Percentiles rank a stretch among this genome's conserved stretches.
Evolutionary conservation across 1,284 basidiomycete genomes (phyloP).

Genomic region (Chalciporus sp.): DNA sequence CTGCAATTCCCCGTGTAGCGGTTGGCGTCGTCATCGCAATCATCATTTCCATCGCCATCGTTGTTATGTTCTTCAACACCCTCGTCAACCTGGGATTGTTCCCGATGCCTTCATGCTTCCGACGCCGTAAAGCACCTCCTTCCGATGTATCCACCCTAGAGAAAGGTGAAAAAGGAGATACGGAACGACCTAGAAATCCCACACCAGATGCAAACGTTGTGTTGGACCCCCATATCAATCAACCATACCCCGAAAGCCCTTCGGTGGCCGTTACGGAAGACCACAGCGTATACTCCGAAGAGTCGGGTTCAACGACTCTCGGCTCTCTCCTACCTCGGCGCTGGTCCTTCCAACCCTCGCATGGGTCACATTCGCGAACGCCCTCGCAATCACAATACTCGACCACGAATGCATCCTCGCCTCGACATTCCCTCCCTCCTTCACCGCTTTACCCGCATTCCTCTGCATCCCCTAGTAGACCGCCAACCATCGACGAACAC

Average conservation of each 20-base stretch:
- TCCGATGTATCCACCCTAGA: conserved; percentile 29
- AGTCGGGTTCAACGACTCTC: conserved; percentile 41
- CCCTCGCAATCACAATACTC: conserved; percentile 38
- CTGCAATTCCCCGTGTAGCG: conserved; percentile 74
- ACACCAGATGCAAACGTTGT: conserved; percentile 52
- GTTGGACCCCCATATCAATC: conserved; percentile 43
- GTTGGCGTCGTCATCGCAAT: conserved; percentile 69
- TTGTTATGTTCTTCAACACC: conserved; percentile 63
- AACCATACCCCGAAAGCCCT: conserved; percentile 43
- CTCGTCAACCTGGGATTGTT: conserved; percentile 47
- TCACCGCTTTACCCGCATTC: conserved; percentile 31
- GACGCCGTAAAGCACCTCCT: conserved; percentile 10
- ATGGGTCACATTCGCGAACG: conserved; percentile 37
- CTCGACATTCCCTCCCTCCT: conserved; percentile 32
- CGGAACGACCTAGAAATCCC: conserved; percentile 51
- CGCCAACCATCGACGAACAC: conserved; percentile 38
- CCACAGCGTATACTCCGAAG: conserved; percentile 34
- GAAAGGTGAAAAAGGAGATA: conserved; percentile 27
- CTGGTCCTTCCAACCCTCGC: conserved; percentile 47
- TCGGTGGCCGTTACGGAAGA: conserved; percentile 37
- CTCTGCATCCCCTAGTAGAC: conserved; percentile 32
- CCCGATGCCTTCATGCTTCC: conserved; percentile 26
- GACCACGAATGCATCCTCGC: conserved; percentile 33
- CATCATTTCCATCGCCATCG: conserved; percentile 59
- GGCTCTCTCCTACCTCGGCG: conserved; percentile 46